Evolutionary conservation across 257 asterid species (phyloP).

Genomic region (Fraxinus cuspidata): DNA sequence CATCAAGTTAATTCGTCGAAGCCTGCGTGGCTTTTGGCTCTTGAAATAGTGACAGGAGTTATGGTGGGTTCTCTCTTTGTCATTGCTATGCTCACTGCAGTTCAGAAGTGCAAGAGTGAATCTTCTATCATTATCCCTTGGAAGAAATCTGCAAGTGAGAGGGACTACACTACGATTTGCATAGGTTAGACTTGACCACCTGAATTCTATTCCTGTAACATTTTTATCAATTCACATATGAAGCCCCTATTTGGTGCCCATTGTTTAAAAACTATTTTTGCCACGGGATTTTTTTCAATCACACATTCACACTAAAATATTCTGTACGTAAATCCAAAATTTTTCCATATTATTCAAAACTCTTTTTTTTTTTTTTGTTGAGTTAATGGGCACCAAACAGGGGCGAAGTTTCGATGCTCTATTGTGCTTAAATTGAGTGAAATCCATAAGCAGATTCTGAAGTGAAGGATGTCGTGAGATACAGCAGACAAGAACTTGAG

Average conservation of each 20-base stretch:
- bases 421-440: constrained; percentile 8
- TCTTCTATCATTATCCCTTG: constrained; percentile 68
- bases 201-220: background rate
- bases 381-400: no score
- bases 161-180: constrained; percentile 52
- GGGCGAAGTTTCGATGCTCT: background rate
- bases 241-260: no score
- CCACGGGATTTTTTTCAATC: no score
- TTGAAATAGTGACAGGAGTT: constrained; percentile 74
- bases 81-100: constrained; percentile 51
- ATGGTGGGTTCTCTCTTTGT: constrained; percentile 60
- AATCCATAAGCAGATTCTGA: constrained; percentile 65
- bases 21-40: constrained; percentile 81
- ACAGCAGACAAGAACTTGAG: constrained; percentile 77
- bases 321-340: no score
- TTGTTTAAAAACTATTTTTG: no score
- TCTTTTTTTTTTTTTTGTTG: no score
- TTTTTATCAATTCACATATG: background rate
- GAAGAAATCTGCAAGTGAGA: constrained; percentile 73
- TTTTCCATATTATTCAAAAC: no score
- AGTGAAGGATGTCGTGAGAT: constrained; percentile 62
- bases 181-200: constrained; percentile 50
- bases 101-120: constrained; percentile 55
- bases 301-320: no score
- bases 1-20: constrained; percentile 53